phyloP scores from a whole-genome alignment of 2,329 filamentous ascomycete species.

The Alternaria angustiovoidea region DNA sequence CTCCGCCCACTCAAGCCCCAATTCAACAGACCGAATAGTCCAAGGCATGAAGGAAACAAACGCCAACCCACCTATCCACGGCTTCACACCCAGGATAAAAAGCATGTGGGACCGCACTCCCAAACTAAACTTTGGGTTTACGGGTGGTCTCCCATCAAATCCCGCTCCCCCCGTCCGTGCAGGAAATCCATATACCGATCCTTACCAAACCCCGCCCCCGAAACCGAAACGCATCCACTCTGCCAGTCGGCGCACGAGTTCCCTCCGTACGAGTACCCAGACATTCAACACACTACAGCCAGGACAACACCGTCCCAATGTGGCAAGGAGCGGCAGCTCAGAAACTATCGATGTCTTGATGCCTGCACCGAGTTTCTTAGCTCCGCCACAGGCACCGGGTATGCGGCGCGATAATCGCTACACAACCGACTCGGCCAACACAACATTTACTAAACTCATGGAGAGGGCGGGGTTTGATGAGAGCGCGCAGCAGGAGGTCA shows the following conservation, averaged over 20 bases:
- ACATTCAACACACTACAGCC: slow-evolving; percentile 12
- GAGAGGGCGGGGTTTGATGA: slow-evolving; percentile 53
- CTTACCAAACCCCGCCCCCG: slow-evolving; percentile 43
- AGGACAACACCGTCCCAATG: slow-evolving; percentile 5
- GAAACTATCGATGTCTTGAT: slow-evolving; percentile 58
- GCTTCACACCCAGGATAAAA: slow-evolving; percentile 45
- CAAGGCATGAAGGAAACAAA: slow-evolving; percentile 29
- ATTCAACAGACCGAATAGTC: slow-evolving; percentile 37
- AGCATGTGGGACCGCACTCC: slow-evolving; percentile 48
- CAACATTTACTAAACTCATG: slow-evolving; percentile 55
- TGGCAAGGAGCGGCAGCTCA: slow-evolving; percentile 43
- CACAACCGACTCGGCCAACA: slow-evolving; percentile 42
- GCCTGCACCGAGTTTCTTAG: slow-evolving; percentile 48
- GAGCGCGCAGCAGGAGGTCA: slow-evolving; percentile 36
- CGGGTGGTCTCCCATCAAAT: slow-evolving; percentile 29
- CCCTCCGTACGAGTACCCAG: slow-evolving; percentile 20
- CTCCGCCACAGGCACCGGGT: slow-evolving; percentile 40
- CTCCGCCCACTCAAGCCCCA: slow-evolving; percentile 36
- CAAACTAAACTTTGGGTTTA: slow-evolving; percentile 42
- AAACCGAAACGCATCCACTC: slow-evolving; percentile 35
- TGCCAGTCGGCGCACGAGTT: slow-evolving; percentile 23
- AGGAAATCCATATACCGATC: slow-evolving; percentile 36
- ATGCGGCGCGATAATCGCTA: slow-evolving; percentile 42
- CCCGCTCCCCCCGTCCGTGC: slow-evolving; percentile 37
- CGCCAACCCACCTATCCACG: slow-evolving; percentile 19